Evolutionary conservation across 1,139 yeast genomes (phyloP).

Genomic region (Geotrichum siamense): DNA sequence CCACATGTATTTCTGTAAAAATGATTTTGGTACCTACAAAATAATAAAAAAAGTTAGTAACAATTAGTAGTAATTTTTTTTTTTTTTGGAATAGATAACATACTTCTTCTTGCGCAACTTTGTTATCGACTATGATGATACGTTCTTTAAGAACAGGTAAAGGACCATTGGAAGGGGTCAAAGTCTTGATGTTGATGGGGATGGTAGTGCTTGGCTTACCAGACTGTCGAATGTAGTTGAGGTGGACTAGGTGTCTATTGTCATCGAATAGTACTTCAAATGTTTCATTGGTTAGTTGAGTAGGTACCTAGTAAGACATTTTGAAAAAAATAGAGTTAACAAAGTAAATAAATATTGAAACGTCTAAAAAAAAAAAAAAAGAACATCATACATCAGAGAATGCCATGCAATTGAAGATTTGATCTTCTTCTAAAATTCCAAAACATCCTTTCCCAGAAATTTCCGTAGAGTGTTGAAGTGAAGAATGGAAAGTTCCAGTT

Average conservation of each 20-base stretch:
- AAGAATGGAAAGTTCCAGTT: slow-evolving; percentile 8
- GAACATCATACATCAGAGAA: slow-evolving; percentile 16
- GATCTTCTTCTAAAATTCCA: slow-evolving; percentile 21
- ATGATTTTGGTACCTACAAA: slow-evolving; percentile 14
- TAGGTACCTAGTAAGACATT: slow-evolving; percentile 17
- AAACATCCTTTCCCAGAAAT: slow-evolving; percentile 21
- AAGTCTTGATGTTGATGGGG: slow-evolving; percentile 13
- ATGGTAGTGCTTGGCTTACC: slow-evolving; percentile 1
- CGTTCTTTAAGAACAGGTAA: slow-evolving; percentile 26
- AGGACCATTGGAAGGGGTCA: slow-evolving; percentile 23
- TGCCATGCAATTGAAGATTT: slow-evolving; percentile 23
- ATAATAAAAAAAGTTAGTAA: not conserved
- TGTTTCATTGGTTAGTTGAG: slow-evolving; percentile 9
- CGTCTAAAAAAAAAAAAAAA: slow-evolving; percentile 7
- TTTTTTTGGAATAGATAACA: not conserved
- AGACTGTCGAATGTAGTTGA: slow-evolving; percentile 7
- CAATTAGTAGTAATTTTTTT: not conserved
- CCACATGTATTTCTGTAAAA: slow-evolving; percentile 37
- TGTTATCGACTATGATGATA: slow-evolving; percentile 27
- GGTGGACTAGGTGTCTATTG: slow-evolving; percentile 6
- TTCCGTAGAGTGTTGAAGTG: not conserved
- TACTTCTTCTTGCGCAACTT: slow-evolving; percentile 26
- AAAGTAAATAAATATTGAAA: slow-evolving; percentile 10
- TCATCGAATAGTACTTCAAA: slow-evolving; percentile 8
- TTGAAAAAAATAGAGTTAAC: slow-evolving; percentile 10